Conservation (phyloP, 108 stramenopile genomes). For the Nannochloropsis gaditana region DNA sequence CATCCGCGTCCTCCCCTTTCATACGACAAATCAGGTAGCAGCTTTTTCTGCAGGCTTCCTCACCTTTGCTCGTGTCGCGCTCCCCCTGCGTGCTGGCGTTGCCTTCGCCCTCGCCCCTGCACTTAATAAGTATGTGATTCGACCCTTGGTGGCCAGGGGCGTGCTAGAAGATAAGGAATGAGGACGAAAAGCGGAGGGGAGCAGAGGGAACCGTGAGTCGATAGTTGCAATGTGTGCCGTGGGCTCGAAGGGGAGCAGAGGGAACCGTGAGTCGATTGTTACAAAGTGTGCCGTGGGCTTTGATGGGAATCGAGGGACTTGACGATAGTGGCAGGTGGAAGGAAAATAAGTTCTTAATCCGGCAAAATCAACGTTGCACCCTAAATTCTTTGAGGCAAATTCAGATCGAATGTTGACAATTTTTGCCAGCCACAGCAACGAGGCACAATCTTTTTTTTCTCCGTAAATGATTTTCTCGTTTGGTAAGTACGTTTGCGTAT, state of each 20-base stretch:
- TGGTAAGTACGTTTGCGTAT: too few relatives aligned
- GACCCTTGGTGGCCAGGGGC: not conserved
- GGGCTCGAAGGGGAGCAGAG: not conserved
- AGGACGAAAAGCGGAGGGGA: not conserved
- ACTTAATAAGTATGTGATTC: not conserved
- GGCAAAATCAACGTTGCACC: not conserved
- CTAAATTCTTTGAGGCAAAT: too few relatives aligned
- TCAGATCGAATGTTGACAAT: too few relatives aligned
- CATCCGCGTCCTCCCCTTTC: too few relatives aligned
- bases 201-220: not conserved
- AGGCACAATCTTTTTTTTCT: too few relatives aligned
- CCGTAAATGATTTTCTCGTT: too few relatives aligned
- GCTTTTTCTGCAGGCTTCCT: not conserved
- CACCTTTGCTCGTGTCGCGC: not conserved
- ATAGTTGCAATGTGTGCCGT: not conserved
- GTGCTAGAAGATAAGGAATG: not conserved
- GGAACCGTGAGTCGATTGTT: not conserved
- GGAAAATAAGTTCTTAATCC: not conserved
- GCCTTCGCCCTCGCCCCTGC: not conserved
- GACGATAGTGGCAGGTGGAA: not conserved
- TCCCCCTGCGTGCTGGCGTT: not conserved
- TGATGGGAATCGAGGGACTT: not conserved
- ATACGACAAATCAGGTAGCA: not conserved
- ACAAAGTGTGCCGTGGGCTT: not conserved
- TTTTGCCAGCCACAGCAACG: too few relatives aligned